Percentiles rank a stretch among this genome's conserved stretches.
These are phyloP conservation scores for Phytophthora citrophthora DNA, from an alignment of 352 stramenopile species.

Conservation along the genomic window DNA sequence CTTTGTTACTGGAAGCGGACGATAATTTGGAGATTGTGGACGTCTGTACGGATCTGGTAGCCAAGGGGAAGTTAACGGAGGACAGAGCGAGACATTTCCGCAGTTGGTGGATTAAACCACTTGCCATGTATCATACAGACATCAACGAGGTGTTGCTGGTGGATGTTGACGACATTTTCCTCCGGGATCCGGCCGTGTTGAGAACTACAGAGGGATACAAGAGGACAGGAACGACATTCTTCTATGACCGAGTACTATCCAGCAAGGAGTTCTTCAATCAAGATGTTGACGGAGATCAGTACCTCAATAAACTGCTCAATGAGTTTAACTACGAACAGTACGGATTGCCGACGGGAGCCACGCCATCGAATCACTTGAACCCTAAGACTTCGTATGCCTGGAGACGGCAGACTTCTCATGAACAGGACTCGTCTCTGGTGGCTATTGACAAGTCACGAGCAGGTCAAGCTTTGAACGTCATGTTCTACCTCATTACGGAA, in stretches of 20 bases:
- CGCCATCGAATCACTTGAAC: slow-evolving; percentile 37
- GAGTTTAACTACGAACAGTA: slow-evolving; percentile 52
- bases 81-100: slow-evolving; percentile 47
- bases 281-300: slow-evolving; percentile 40
- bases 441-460: slow-evolving; percentile 51
- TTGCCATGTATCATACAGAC: slow-evolving; percentile 59
- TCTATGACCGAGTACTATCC: slow-evolving; percentile 71
- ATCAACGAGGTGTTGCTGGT: slow-evolving; percentile 54
- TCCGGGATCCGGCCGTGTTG: slow-evolving; percentile 50
- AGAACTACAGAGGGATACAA: slow-evolving; percentile 48
- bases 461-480: slow-evolving; percentile 42
- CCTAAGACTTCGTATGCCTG: slow-evolving; percentile 38
- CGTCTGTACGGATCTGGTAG: slow-evolving; percentile 47
- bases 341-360: slow-evolving; percentile 16
- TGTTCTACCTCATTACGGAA: slow-evolving; percentile 60
- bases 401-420: slow-evolving; percentile 44
- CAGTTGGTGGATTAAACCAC: slow-evolving; percentile 73
- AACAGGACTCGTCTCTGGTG: slow-evolving; percentile 68
- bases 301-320: slow-evolving; percentile 42
- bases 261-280: slow-evolving; percentile 63
- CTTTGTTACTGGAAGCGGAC: slow-evolving; percentile 31
- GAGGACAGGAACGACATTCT: slow-evolving; percentile 61
- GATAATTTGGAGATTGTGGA: slow-evolving; percentile 53
- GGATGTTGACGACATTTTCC: slow-evolving; percentile 60
- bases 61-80: slow-evolving; percentile 29